A percentile compares a stretch with the other conserved stretches of the same genome.
Evolutionary conservation across 805 yeast species (phyloP).

Genomic region (Candida dendrica): DNA sequence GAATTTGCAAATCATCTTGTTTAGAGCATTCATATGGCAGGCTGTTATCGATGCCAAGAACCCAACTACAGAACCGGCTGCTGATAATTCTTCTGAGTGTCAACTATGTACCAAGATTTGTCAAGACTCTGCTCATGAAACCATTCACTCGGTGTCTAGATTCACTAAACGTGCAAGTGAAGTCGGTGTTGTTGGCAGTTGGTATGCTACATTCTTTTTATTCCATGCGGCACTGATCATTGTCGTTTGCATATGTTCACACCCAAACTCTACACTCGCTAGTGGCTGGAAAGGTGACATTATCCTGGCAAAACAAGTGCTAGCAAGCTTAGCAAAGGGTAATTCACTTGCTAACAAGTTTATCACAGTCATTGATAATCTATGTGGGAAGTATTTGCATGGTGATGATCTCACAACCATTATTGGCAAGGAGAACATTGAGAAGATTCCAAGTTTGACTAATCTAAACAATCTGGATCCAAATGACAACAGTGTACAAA

Average conservation of each 20-base stretch:
- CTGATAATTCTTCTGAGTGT: slow-evolving; percentile 31
- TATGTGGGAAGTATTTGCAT: slow-evolving; percentile 25
- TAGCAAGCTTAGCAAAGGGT: slow-evolving; percentile 29
- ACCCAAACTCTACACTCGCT: slow-evolving; percentile 39
- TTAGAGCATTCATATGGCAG: slow-evolving; percentile 53
- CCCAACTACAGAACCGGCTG: slow-evolving; percentile 23
- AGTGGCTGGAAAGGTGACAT: slow-evolving; percentile 37
- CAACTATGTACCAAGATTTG: slow-evolving; percentile 44
- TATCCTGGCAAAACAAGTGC: slow-evolving; percentile 31
- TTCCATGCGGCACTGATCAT: slow-evolving; percentile 60
- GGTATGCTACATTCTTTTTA: slow-evolving; percentile 59
- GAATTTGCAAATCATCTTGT: slow-evolving; percentile 46
- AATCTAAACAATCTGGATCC: neutral
- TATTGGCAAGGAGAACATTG: neutral
- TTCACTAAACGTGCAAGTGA: slow-evolving; percentile 26
- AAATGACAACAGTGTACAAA: slow-evolving; percentile 6
- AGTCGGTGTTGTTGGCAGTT: slow-evolving; percentile 42
- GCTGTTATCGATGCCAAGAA: slow-evolving; percentile 34
- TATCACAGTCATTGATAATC: slow-evolving; percentile 36
- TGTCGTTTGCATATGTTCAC: slow-evolving; percentile 45
- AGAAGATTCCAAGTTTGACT: neutral
- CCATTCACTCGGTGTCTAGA: slow-evolving; percentile 41
- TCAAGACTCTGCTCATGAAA: slow-evolving; percentile 42
- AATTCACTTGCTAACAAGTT: slow-evolving; percentile 41
- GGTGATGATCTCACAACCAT: slow-evolving; percentile 1